phyloP scores from a whole-genome alignment of 1,139 yeast species.

The Protomyces pachydermus region DNA sequence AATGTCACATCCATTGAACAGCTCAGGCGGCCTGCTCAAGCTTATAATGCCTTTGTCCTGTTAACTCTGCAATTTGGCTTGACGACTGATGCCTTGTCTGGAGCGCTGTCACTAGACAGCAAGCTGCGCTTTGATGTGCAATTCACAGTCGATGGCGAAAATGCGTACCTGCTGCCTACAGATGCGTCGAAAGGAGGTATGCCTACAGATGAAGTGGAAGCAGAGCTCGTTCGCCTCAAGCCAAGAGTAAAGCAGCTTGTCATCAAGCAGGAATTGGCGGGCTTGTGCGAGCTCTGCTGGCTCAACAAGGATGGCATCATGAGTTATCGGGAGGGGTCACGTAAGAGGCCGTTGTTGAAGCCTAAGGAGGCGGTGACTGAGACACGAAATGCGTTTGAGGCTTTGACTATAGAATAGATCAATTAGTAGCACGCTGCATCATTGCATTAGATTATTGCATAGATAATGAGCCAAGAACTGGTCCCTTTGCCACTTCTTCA shows the following conservation, averaged over 20 bases:
- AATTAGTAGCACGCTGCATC: background rate
- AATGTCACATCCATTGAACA: slow-evolving; percentile 9
- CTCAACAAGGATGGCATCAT: slow-evolving; percentile 30
- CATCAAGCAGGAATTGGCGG: slow-evolving; percentile 26
- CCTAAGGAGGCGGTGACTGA: background rate
- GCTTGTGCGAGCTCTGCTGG: slow-evolving; percentile 32
- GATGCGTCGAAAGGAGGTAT: background rate
- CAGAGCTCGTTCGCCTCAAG: slow-evolving; percentile 27
- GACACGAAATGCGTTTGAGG: slow-evolving; percentile 7
- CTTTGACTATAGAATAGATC: slow-evolving; percentile 1
- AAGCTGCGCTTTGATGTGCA: slow-evolving; percentile 26
- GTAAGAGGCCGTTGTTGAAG: background rate
- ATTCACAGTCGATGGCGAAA: slow-evolving; percentile 31
- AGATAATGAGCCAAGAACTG: too few relatives aligned
- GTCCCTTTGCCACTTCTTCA: too few relatives aligned
- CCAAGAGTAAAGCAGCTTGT: slow-evolving; percentile 25
- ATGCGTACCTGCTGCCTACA: slow-evolving; percentile 30
- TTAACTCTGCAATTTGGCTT: slow-evolving; percentile 31
- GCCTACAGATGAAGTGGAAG: slow-evolving; percentile 28
- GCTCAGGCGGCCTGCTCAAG: slow-evolving; percentile 22
- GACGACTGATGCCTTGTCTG: slow-evolving; percentile 26
- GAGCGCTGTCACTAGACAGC: background rate
- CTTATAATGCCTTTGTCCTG: slow-evolving; percentile 31
- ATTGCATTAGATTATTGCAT: too few relatives aligned
- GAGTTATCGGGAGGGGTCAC: slow-evolving; percentile 29